Evolutionary conservation across 2,329 filamentous ascomycete species (phyloP).

Genomic region (Epichloe aotearoae): DNA sequence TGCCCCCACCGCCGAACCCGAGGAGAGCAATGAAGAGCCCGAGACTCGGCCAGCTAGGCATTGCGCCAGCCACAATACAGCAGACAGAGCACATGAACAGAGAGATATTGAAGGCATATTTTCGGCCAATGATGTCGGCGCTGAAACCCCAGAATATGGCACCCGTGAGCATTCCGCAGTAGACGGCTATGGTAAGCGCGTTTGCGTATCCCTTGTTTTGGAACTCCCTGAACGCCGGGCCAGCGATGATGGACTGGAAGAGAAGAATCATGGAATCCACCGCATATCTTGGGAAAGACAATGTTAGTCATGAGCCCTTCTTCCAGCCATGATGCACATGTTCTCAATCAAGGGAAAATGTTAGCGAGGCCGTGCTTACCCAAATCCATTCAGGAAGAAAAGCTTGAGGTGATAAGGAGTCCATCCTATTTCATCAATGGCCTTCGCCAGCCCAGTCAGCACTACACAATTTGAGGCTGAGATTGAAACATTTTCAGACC

Average conservation of each 20-base stretch:
- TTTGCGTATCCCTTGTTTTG: conserved; percentile 37
- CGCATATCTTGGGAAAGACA: conserved; percentile 23
- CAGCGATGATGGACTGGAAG: conserved; percentile 50
- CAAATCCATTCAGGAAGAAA: conserved; percentile 49
- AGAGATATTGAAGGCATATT: conserved; percentile 55
- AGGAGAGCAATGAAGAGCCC: conserved; percentile 50
- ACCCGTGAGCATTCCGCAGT: conserved; percentile 40
- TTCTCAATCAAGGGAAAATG: neutral
- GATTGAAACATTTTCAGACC: neutral
- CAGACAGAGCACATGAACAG: conserved; percentile 47
- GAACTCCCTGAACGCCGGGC: conserved; percentile 46
- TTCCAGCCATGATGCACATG: neutral
- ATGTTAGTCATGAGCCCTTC: neutral
- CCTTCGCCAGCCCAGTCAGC: conserved; percentile 15
- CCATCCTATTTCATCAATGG: conserved; percentile 47
- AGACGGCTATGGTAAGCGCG: conserved; percentile 49
- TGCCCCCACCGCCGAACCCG: conserved; percentile 45
- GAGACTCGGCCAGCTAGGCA: conserved; percentile 52
- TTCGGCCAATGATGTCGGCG: conserved; percentile 55
- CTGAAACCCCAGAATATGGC: conserved; percentile 56
- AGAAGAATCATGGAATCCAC: conserved; percentile 34
- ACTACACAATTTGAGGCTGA: neutral
- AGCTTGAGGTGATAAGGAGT: conserved; percentile 46
- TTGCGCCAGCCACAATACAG: conserved; percentile 49
- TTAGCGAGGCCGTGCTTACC: conserved; percentile 16